These are phyloP conservation scores for Podospora australis DNA, from an alignment of 495 filamentous ascomycete genomes.

Conservation along the genomic window DNA sequence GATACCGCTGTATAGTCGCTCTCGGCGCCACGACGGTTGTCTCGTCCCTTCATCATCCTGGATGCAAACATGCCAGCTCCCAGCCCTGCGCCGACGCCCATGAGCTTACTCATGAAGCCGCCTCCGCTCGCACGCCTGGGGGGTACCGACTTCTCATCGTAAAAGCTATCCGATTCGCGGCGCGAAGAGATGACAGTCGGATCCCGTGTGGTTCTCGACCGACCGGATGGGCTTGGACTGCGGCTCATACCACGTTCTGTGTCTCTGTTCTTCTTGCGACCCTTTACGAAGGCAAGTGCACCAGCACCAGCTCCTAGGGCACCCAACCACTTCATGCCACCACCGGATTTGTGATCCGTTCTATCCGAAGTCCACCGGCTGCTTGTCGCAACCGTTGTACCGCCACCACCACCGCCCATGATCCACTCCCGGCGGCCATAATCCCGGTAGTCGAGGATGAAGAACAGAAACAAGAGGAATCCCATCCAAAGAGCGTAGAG, in stretches of 20 bases:
- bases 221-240: conserved; percentile 19
- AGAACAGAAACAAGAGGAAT: conserved; percentile 60
- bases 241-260: conserved; percentile 29
- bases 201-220: background rate
- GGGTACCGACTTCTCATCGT: conserved; percentile 53
- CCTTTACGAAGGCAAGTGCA: conserved; percentile 48
- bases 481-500: conserved; percentile 71
- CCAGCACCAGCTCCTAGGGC: conserved; percentile 56
- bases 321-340: conserved; percentile 43
- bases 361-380: conserved; percentile 8
- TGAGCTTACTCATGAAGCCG: conserved; percentile 57
- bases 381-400: conserved; percentile 18
- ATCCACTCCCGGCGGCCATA: conserved; percentile 34
- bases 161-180: conserved; percentile 44
- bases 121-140: conserved; percentile 29
- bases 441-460: conserved; percentile 63
- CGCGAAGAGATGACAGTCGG: conserved; percentile 45
- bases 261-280: conserved; percentile 26
- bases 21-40: conserved; percentile 48
- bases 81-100: conserved; percentile 59
- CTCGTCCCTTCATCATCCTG: conserved; percentile 53
- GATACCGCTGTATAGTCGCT: conserved; percentile 52
- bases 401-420: conserved; percentile 27
- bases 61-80: conserved; percentile 61
- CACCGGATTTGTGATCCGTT: conserved; percentile 32